These are phyloP conservation scores for Lactuca sativa DNA, from an alignment of 129 eudicot genomes.

Conservation along the genomic window DNA sequence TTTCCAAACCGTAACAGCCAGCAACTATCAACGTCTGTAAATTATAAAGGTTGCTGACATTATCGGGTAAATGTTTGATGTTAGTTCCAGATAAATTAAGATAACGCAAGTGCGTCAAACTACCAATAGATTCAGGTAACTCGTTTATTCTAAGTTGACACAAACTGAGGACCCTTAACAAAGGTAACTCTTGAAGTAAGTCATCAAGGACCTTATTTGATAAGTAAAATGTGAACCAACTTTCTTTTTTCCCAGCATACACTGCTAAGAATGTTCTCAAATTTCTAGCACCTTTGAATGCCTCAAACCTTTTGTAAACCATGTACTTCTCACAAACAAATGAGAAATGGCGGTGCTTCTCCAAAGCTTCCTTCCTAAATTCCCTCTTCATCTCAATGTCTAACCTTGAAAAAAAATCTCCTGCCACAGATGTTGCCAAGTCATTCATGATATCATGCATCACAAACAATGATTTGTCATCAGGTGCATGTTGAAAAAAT, in stretches of 20 bases:
- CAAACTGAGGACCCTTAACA: slow-evolving; percentile 27
- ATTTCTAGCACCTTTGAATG: slow-evolving; percentile 21
- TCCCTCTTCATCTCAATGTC: slow-evolving; percentile 28
- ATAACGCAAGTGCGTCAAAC: slow-evolving; percentile 33
- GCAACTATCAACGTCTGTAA: slow-evolving; percentile 40
- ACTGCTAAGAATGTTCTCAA: slow-evolving; percentile 45
- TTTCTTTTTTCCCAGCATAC: slow-evolving; percentile 5
- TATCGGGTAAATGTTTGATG: slow-evolving; percentile 27
- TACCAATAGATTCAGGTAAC: slow-evolving; percentile 22
- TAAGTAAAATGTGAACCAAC: slow-evolving; percentile 7
- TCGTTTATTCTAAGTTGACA: slow-evolving; percentile 7
- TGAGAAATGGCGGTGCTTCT: slow-evolving; percentile 35
- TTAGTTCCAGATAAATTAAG: slow-evolving; percentile 21
- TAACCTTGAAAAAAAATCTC: slow-evolving; percentile 25
- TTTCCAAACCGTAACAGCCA: slow-evolving; percentile 24
- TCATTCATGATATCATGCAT: slow-evolving; percentile 49
- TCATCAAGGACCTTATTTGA: slow-evolving; percentile 26
- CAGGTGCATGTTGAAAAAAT: slow-evolving; percentile 32
- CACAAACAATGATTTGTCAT: slow-evolving; percentile 14
- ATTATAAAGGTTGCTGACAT: slow-evolving; percentile 25
- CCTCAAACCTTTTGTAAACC: slow-evolving; percentile 25
- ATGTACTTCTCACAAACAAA: slow-evolving; percentile 28
- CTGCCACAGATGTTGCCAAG: slow-evolving; percentile 36
- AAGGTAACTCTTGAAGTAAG: slow-evolving; percentile 13
- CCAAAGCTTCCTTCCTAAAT: not conserved